Conservation (phyloP, 768 basidiomycete genomes). For the Tricholoma saponaceum region DNA sequence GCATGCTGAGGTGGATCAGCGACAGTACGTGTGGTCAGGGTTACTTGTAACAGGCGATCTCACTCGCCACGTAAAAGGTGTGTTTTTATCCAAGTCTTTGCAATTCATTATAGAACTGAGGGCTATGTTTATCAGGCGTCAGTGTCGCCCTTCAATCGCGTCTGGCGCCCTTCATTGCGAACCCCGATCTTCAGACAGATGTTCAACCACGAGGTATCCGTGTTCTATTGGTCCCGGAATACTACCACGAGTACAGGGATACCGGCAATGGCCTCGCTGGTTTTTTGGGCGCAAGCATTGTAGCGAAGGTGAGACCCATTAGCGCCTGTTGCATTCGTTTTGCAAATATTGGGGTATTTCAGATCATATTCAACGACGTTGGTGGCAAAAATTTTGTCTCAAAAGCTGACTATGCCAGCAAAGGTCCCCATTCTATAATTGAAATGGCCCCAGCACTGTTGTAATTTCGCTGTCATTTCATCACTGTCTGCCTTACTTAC, state of each 20-base stretch:
- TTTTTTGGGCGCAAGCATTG: constrained; percentile 78
- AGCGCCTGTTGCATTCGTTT: not conserved
- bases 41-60: constrained; percentile 80
- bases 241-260: constrained; percentile 87
- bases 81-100: constrained; percentile 8
- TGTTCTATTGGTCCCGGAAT: constrained; percentile 73
- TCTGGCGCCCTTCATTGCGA: constrained; percentile 56
- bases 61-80: constrained; percentile 69
- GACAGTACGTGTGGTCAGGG: constrained; percentile 74
- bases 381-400: constrained; percentile 69
- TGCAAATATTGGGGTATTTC: constrained; percentile 6
- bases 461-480: constrained; percentile 38
- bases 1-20: constrained; percentile 57
- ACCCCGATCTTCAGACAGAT: constrained; percentile 63
- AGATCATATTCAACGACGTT: constrained; percentile 76
- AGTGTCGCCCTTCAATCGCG: constrained; percentile 69
- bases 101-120: not conserved
- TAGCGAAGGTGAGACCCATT: constrained; percentile 63
- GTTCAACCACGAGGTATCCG: constrained; percentile 66
- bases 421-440: constrained; percentile 71
- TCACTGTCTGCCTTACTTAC: not conserved
- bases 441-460: constrained; percentile 74
- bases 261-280: constrained; percentile 78
- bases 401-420: constrained; percentile 70
- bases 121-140: constrained; percentile 40